Conservation (phyloP, 2,329 filamentous ascomycete genomes). For the Talaromyces islandicus region DNA sequence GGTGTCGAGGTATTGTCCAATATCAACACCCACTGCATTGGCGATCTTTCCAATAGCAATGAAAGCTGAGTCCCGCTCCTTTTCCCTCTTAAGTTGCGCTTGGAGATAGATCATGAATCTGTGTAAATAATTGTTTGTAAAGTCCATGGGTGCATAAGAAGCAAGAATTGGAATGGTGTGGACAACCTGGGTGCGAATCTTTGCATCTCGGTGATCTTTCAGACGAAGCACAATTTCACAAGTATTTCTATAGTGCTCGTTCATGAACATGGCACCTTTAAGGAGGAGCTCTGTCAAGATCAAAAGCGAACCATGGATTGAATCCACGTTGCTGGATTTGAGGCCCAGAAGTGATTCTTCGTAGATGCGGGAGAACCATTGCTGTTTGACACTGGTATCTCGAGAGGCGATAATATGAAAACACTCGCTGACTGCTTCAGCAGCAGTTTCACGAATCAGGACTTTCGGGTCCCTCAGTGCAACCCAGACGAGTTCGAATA, state of each 20-base stretch:
- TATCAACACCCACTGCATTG: conserved; percentile 90
- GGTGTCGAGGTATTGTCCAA: conserved; percentile 89
- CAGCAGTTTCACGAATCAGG: conserved; percentile 84
- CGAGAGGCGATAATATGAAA: conserved; percentile 93
- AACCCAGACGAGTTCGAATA: conserved; percentile 95
- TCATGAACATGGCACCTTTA: conserved; percentile 99
- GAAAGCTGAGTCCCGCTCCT: conserved; percentile 90
- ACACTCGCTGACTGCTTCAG: conserved; percentile 88
- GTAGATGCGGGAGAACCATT: conserved; percentile 88
- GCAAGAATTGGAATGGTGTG: conserved; percentile 87
- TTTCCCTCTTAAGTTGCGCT: conserved; percentile 87
- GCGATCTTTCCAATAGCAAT: conserved; percentile 94
- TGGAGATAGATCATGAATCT: conserved; percentile 97
- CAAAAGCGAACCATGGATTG: conserved; percentile 87
- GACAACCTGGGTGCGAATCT: conserved; percentile 85
- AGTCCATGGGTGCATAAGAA: conserved; percentile 85
- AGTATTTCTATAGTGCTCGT: conserved; percentile 82
- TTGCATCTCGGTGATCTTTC: conserved; percentile 84
- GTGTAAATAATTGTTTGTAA: conserved; percentile 80
- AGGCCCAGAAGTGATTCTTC: conserved; percentile 77
- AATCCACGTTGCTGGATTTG: conserved; percentile 73
- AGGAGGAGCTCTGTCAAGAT: conserved; percentile 88
- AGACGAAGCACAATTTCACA: conserved; percentile 90
- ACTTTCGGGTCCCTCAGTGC: conserved; percentile 84
- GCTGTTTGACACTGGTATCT: conserved; percentile 78